Conservation (phyloP, 148 eudicot genomes). For the Beta vulgaris region DNA sequence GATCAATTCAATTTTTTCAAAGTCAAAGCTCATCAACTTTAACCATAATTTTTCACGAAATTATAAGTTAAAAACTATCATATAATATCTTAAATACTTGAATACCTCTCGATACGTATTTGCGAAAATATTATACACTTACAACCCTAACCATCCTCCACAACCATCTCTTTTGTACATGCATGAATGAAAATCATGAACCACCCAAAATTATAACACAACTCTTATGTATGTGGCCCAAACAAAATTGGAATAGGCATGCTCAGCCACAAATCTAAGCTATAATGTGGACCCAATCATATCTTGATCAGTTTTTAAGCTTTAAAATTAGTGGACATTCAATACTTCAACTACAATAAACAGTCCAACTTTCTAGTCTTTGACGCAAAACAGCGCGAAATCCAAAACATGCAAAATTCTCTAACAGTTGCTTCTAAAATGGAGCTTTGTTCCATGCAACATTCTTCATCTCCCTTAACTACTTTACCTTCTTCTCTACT, state of each 20-base stretch:
- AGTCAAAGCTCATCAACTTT: no score
- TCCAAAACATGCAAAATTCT: slow-evolving; percentile 12
- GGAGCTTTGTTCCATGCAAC: slow-evolving; percentile 14
- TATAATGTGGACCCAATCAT: slow-evolving; percentile 11
- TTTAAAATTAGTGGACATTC: neutral
- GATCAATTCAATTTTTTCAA: no score
- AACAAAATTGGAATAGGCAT: neutral
- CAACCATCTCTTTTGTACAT: no score
- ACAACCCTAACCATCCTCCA: no score
- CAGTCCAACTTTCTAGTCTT: neutral
- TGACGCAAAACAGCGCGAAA: neutral
- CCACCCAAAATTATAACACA: no score
- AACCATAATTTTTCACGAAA: no score
- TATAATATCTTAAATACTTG: no score
- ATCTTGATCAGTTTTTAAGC: slow-evolving; percentile 15
- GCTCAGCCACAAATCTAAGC: slow-evolving; percentile 10
- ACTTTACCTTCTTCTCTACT: slow-evolving; percentile 1
- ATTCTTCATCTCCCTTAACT: neutral
- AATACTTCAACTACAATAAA: neutral
- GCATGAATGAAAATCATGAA: no score
- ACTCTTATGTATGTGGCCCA: neutral
- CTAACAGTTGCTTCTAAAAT: neutral
- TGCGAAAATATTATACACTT: no score
- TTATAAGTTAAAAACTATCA: no score
- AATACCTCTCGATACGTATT: no score